These are phyloP conservation scores for Geotrichum restrictum DNA, from an alignment of 1,139 yeast genomes.

Conservation along the genomic window DNA sequence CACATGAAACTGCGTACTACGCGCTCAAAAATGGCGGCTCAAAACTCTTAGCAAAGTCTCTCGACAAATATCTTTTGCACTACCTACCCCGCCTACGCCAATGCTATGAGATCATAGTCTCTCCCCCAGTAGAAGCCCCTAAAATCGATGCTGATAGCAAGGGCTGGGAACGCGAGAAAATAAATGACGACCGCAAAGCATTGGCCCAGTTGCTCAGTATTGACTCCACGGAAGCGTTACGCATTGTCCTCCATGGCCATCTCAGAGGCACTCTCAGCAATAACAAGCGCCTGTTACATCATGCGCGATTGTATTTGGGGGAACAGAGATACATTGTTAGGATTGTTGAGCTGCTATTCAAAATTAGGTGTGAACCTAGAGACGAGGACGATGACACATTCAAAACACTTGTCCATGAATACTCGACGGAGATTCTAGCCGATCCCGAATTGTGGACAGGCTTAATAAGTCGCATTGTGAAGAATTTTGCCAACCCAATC, in stretches of 20 bases:
- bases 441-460: constrained; percentile 26
- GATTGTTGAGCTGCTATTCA: constrained; percentile 24
- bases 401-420: constrained; percentile 15
- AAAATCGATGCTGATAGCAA: background rate
- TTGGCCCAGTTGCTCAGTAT: constrained; percentile 27
- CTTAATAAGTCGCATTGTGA: constrained; percentile 22
- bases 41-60: constrained; percentile 25
- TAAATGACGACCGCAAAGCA: constrained; percentile 24
- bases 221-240: constrained; percentile 27
- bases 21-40: constrained; percentile 24
- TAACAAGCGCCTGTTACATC: constrained; percentile 24
- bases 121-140: background rate
- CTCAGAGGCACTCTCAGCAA: constrained; percentile 25
- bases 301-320: constrained; percentile 26
- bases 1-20: constrained; percentile 33
- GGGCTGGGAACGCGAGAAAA: constrained; percentile 24
- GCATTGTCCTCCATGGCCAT: constrained; percentile 28
- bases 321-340: constrained; percentile 29
- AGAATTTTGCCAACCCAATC: constrained; percentile 21
- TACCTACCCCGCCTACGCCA: constrained; percentile 24
- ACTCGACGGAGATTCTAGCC: constrained; percentile 30
- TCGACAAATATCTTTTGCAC: constrained; percentile 26
- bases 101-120: constrained; percentile 26
- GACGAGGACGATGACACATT: background rate
- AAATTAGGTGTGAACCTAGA: constrained; percentile 14